A percentile compares a stretch with the other conserved stretches of the same genome.
Evolutionary conservation across 352 stramenopile species (phyloP).

Genomic region (Blastocystis hominis): DNA sequence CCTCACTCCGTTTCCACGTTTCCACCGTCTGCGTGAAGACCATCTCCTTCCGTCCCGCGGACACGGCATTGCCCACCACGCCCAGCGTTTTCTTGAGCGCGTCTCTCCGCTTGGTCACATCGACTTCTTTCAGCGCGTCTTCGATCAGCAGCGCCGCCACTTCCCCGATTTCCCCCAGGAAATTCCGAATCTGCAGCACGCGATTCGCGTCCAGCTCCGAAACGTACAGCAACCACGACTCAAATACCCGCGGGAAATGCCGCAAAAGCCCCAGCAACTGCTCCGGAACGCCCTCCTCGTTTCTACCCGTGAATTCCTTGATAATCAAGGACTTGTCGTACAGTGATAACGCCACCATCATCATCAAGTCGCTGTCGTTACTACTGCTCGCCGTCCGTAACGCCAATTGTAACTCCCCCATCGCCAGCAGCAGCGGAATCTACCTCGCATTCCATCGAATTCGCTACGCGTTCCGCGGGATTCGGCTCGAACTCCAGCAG

Average conservation of each 20-base stretch:
- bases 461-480: not conserved
- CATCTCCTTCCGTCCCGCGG: constrained; percentile 34
- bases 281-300: not conserved
- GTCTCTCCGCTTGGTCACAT: not conserved
- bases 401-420: constrained; percentile 31
- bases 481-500: constrained; percentile 17
- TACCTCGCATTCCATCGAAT: not conserved
- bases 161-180: not conserved
- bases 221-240: constrained; percentile 14
- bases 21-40: not conserved
- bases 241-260: constrained; percentile 36
- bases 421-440: constrained; percentile 5
- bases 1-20: not conserved
- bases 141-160: not conserved
- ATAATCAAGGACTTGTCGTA: not conserved
- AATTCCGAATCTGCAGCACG: not conserved
- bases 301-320: not conserved
- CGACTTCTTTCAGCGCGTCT: not conserved
- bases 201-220: not conserved
- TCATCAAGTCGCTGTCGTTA: constrained; percentile 25
- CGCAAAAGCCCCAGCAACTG: not conserved
- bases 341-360: constrained; percentile 3
- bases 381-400: constrained; percentile 21
- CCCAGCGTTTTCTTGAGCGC: not conserved
- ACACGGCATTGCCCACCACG: not conserved